A percentile compares a stretch with the other conserved stretches of the same genome.
Evolutionary conservation across 805 yeast genomes (phyloP).

Genomic region (Pichia occidentalis): DNA sequence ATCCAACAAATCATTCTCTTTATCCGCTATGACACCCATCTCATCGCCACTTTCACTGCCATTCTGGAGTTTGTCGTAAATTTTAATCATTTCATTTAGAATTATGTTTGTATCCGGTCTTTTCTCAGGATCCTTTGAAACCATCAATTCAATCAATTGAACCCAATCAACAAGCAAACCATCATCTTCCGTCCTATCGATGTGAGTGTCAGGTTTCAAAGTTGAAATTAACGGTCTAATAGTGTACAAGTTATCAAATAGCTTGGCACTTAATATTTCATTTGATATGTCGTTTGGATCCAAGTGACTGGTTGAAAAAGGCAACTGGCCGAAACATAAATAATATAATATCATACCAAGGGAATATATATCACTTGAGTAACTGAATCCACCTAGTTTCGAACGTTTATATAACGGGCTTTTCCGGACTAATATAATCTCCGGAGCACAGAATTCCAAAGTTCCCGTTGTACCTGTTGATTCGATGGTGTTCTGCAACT

Average conservation of each 20-base stretch:
- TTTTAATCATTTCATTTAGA: conserved; percentile 21
- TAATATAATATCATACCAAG: conserved; percentile 78
- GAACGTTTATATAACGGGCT: conserved; percentile 22
- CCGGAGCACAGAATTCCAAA: conserved; percentile 83
- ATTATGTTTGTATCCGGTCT: conserved; percentile 42
- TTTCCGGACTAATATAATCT: conserved; percentile 39
- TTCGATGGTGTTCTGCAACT: conserved; percentile 32
- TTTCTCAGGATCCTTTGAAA: conserved; percentile 25
- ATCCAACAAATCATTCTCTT: conserved; percentile 6
- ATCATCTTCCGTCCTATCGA: conserved; percentile 1
- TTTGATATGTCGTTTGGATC: conserved; percentile 20
- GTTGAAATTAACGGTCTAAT: conserved; percentile 11
- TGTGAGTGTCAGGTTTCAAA: background rate
- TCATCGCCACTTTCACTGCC: background rate
- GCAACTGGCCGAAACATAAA: conserved; percentile 64
- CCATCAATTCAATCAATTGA: conserved; percentile 17
- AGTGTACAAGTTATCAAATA: conserved; percentile 20
- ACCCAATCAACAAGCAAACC: conserved; percentile 36
- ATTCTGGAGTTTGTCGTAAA: conserved; percentile 11
- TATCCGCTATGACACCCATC: conserved; percentile 22
- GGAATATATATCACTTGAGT: conserved; percentile 73
- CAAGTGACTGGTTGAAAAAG: conserved; percentile 36
- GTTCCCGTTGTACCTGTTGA: conserved; percentile 88
- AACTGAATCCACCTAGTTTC: conserved; percentile 52
- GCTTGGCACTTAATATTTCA: conserved; percentile 20